Evolutionary conservation across 345 rosid genomes (phyloP).

Genomic region (Toxicodendron radicans): DNA sequence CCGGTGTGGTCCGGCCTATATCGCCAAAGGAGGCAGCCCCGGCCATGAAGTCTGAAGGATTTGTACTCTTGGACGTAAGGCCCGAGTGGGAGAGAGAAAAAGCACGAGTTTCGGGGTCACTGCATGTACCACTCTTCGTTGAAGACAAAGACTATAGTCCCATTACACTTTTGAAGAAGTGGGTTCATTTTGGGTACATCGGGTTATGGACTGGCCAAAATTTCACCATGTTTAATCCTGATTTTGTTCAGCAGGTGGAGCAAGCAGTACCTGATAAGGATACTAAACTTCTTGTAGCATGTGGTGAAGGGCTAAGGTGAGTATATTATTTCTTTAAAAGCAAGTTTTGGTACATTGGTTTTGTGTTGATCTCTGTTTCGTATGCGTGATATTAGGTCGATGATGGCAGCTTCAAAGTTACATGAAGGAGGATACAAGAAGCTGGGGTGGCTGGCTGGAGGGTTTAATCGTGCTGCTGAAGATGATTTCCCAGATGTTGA

Average conservation of each 20-base stretch:
- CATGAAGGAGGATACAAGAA: slow-evolving; percentile 59
- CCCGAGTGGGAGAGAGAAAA: slow-evolving; percentile 83
- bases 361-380: neutral
- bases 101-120: slow-evolving; percentile 63
- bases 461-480: slow-evolving; percentile 62
- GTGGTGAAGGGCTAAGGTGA: slow-evolving; percentile 95
- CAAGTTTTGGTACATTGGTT: neutral
- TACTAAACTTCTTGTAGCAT: slow-evolving; percentile 72
- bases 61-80: slow-evolving; percentile 63
- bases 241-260: slow-evolving; percentile 51
- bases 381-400: slow-evolving; percentile 39
- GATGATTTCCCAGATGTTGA: slow-evolving; percentile 59
- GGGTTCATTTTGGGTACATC: slow-evolving; percentile 91
- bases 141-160: slow-evolving; percentile 66
- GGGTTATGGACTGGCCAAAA: slow-evolving; percentile 95
- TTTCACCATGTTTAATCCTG: slow-evolving; percentile 46
- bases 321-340: neutral
- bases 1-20: slow-evolving; percentile 66
- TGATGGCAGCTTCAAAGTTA: slow-evolving; percentile 62
- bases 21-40: slow-evolving; percentile 55
- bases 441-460: slow-evolving; percentile 79
- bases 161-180: slow-evolving; percentile 78
- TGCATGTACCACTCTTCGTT: slow-evolving; percentile 79
- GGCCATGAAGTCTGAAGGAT: slow-evolving; percentile 53
- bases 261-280: slow-evolving; percentile 57